Percentiles rank a stretch among this genome's conserved stretches.
Conservation (phyloP, 2,329 filamentous ascomycete genomes). For the Xylaria sp. region DNA sequence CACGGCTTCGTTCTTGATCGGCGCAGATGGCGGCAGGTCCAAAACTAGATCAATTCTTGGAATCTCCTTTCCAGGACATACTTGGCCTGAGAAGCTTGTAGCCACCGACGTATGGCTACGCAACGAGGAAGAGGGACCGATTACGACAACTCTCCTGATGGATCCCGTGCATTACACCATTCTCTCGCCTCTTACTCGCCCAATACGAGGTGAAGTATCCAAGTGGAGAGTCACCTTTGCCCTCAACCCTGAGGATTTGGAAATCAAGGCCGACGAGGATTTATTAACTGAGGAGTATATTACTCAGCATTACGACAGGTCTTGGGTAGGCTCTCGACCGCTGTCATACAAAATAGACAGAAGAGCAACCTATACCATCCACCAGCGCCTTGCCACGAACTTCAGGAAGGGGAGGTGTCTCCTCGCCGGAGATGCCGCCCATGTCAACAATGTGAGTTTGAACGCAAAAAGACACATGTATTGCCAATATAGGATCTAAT, state of each 20-base stretch:
- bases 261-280: background rate
- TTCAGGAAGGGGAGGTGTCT: background rate
- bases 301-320: background rate
- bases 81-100: background rate
- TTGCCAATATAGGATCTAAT: background rate
- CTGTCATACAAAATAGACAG: background rate
- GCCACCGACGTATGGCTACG: background rate
- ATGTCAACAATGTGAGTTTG: background rate
- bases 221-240: background rate
- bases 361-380: background rate
- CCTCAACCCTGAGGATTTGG: background rate
- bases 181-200: background rate
- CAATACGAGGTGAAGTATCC: background rate
- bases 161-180: background rate
- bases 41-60: background rate
- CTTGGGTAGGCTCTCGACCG: background rate
- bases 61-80: background rate
- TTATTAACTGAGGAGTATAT: background rate
- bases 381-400: background rate
- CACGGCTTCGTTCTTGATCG: background rate
- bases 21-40: background rate
- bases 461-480: background rate
- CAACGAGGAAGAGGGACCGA: background rate
- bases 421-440: background rate
- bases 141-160: background rate